Base-by-base conservation (phyloP, 2,329 filamentous ascomycete species). In the Verticillium isaacii region DNA sequence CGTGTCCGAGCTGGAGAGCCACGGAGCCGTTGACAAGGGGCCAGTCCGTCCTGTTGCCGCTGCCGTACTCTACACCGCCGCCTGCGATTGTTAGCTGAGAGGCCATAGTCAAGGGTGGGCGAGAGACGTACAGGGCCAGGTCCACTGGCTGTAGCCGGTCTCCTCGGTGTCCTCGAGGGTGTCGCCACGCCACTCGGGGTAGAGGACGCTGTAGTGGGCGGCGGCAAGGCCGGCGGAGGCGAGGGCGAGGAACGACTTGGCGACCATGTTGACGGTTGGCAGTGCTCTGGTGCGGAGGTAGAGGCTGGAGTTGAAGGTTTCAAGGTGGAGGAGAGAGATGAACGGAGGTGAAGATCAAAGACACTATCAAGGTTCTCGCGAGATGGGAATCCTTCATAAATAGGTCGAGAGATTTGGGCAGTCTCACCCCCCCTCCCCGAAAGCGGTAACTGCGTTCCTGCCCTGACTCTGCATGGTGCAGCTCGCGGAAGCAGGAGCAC, bases 21-120 rank as follows among this genome's bases (percentile, higher is more conserved):
- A 85, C 68, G 39, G 77, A 74, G 65, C 82, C 82, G 65, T 82
- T 82, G 52, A 70, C 69, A n/a, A 83, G 68, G 37, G 82, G 80
- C 82, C 82, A 85, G 66, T 83, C 80, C 60, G 82, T 85, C 59
- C 77, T 72, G 68, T 82, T 83, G 58, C 72, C 74, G 54, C 66
- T 66, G 52, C 73, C 74, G 68, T 77, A 76, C 32, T 78, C 75
- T 39, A 82, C 81, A 37, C 78, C 78, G 60, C 77, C 82, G 67
- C 82, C 82, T 84, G 56, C 56, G 58, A 3, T 36, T 60, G 59
- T 64, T 17, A 52, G 9, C 8, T 29, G 8, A 25, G 50, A 19
- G 19, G n/a, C 11, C 23, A n/a, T 12, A 45, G 34, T 2, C 1
- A n/a, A 32, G 25, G 37, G n/a, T 7, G 23, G 32, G 19, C 41